Evolutionary conservation across 225 moss, liverwort and hornwort species (phyloP).

Genomic region (Marchantia polymorpha): DNA sequence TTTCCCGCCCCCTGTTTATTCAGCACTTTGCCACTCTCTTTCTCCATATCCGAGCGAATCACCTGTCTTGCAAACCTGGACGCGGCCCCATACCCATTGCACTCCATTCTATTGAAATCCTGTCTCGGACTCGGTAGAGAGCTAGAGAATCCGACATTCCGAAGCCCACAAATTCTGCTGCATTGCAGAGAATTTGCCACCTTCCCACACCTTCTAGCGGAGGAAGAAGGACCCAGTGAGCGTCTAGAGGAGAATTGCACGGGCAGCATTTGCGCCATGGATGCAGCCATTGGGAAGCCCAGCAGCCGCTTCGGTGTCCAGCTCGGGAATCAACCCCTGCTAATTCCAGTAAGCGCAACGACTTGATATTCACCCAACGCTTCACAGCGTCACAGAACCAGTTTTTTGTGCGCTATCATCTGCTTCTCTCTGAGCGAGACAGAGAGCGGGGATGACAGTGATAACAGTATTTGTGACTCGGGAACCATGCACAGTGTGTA

Average conservation of each 20-base stretch:
- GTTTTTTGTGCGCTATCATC: too few relatives aligned
- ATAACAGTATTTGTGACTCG: too few relatives aligned
- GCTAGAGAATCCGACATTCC: background rate
- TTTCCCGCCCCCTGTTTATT: slow-evolving; percentile 55
- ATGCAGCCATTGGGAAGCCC: background rate
- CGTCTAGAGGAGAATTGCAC: background rate
- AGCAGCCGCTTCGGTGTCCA: background rate
- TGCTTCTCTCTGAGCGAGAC: too few relatives aligned
- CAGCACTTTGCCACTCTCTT: slow-evolving; percentile 20
- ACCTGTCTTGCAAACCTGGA: background rate
- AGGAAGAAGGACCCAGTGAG: background rate
- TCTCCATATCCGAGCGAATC: slow-evolving; percentile 13
- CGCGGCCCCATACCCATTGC: background rate
- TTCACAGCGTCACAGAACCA: too few relatives aligned
- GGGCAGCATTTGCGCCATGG: background rate
- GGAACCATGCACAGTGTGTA: too few relatives aligned
- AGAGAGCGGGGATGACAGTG: too few relatives aligned
- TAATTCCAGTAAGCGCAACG: background rate
- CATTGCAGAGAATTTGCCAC: background rate
- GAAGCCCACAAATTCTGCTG: background rate
- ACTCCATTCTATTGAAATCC: background rate
- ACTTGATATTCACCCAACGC: too few relatives aligned
- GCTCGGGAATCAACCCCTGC: background rate
- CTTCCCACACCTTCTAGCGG: background rate
- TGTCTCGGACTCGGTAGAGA: background rate